Base-by-base conservation (phyloP, 1,284 basidiomycete species). In the Cutaneotrichosporon dermatis region DNA sequence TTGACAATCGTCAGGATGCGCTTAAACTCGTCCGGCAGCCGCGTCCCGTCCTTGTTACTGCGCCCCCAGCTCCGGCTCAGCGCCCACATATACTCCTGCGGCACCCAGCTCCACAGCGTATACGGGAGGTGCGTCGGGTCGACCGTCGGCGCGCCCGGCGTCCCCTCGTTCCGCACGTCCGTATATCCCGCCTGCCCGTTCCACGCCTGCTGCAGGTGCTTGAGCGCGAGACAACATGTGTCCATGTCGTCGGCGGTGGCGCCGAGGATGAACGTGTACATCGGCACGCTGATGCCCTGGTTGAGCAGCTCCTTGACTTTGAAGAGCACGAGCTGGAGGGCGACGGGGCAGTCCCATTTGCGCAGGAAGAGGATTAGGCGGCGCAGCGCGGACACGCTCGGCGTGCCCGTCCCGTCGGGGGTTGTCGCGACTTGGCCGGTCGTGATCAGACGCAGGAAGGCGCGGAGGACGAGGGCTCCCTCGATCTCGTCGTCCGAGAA, bases 81-180 rank as follows among this genome's bases (percentile, higher is more conserved):
- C 25, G 61, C 61, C 55, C 58, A 54, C 61, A 59, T 57, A 52
- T 63, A 63, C 33, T 59, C 61, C 12, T 13, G n/a, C 13, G 61
- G 61, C 13, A 63, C 55, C 55, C 57, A 56, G 41, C 55, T 51
- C 61, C 61, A 62, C 12, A 59, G 54, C 35, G 61, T 55, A 34
- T 53, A 56, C 8, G 61, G 61, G 16, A 62, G 43, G 43, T 61
- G 57, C 48, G 53, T 57, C 12, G 56, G 60, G 37, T 61, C 60
- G 33, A 61, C 51, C 16, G 57, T 59, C 12, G 45, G 4, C 1
- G 51, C 54, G 13, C 59, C 59, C 6, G 59, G 59, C 15, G 57
- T 59, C n/a, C 57, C 57, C 41, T 59, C 57, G 41, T 51, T 50
- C 8, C 57, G 57, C 12, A 50, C 59, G 25, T 60, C 55, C 15